phyloP scores from a whole-genome alignment of 208 protist genomes.

The Naegleria fowleri region DNA sequence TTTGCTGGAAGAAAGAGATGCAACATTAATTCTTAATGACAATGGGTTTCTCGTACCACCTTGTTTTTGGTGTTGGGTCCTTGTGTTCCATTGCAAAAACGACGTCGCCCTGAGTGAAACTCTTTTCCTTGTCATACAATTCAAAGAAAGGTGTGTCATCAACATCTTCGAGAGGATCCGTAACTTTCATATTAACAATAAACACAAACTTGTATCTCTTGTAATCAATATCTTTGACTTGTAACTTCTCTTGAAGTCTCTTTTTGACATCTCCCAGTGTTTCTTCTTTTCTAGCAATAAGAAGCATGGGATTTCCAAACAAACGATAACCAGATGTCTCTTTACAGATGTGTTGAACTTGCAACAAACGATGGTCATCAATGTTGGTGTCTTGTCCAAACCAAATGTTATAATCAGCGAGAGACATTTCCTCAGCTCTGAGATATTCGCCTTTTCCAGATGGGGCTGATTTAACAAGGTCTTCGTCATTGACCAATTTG shows the following conservation, averaged over 20 bases:
- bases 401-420: not conserved
- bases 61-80: not conserved
- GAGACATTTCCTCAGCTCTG: not conserved
- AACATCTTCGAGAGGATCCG: not conserved
- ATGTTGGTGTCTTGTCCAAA: too few relatives aligned
- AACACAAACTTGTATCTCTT: slow-evolving; percentile 6
- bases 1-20: too few relatives aligned
- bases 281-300: not conserved
- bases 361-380: not conserved
- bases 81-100: slow-evolving; percentile 13
- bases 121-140: too few relatives aligned
- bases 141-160: not conserved
- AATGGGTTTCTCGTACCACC: slow-evolving; percentile 10
- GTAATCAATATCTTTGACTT: slow-evolving; percentile 5
- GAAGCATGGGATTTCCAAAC: slow-evolving; percentile 20
- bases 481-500: not conserved
- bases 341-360: slow-evolving; percentile 2
- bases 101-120: not conserved
- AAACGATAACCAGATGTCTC: not conserved
- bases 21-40: slow-evolving; percentile 23
- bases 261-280: not conserved
- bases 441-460: not conserved
- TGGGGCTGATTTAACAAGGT: not conserved
- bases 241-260: not conserved
- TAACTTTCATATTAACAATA: not conserved